Conservation (phyloP, 352 stramenopile genomes). For the Aphanomyces invadans region DNA sequence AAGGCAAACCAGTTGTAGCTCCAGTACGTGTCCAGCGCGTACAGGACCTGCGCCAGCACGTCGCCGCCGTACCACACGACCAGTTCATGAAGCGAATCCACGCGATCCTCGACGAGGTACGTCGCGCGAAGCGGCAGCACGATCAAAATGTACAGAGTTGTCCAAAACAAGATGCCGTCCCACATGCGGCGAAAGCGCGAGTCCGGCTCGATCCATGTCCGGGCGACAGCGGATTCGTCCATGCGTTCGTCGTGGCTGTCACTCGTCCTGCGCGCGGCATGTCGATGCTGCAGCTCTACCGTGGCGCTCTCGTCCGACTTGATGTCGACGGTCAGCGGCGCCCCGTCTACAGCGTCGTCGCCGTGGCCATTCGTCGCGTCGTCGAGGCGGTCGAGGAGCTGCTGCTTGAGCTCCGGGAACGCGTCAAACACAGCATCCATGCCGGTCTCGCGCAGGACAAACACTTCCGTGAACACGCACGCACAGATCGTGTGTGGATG, state of each 20-base stretch:
- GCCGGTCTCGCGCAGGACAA: constrained; percentile 1
- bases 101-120: constrained; percentile 13
- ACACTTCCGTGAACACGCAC: constrained; percentile 15
- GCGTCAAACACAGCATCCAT: not conserved
- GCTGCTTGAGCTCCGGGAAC: not conserved
- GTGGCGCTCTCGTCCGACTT: not conserved
- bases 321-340: not conserved
- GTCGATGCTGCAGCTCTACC: too few relatives aligned
- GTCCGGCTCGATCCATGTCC: constrained; percentile 8
- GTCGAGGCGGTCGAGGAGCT: not conserved
- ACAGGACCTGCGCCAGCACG: not conserved
- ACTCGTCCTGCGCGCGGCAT: not conserved
- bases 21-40: constrained; percentile 10
- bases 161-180: constrained; percentile 15
- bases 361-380: not conserved
- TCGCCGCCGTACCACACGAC: constrained; percentile 17
- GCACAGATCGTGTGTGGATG: constrained; percentile 16
- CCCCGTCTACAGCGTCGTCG: not conserved
- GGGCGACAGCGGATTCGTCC: not conserved
- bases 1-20: constrained; percentile 17
- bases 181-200: constrained; percentile 21
- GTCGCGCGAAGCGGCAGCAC: constrained; percentile 14
- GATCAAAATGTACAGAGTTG: constrained; percentile 16
- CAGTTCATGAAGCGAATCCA: constrained; percentile 2
- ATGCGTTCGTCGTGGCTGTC: not conserved